Percentiles rank a stretch among this genome's conserved stretches.
Conservation (phyloP, 495 filamentous ascomycete species). For the Immersiella caudata region DNA sequence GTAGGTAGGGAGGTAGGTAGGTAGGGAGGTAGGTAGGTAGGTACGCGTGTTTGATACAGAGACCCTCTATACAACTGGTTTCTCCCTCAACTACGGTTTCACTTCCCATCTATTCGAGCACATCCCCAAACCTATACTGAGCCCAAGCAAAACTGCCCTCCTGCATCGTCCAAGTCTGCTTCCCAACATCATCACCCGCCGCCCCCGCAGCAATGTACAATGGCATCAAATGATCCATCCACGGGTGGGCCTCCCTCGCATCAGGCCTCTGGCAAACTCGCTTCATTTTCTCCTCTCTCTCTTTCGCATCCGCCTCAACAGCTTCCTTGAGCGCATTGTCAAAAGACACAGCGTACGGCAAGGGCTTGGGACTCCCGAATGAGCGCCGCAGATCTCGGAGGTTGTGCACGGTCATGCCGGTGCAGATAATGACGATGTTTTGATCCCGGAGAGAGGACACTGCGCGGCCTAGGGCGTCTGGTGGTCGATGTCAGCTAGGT, state of each 20-base stretch:
- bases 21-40: too few relatives aligned
- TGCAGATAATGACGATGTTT: conserved; percentile 71
- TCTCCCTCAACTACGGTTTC: too few relatives aligned
- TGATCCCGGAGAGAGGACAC: conserved; percentile 69
- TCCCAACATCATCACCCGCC: conserved; percentile 63
- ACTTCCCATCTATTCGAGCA: conserved; percentile 36
- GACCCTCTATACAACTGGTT: too few relatives aligned
- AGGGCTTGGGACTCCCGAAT: conserved; percentile 47
- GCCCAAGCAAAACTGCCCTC: conserved; percentile 75
- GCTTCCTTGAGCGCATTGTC: conserved; percentile 77
- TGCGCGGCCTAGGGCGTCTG: conserved; percentile 70
- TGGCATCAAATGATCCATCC: conserved; percentile 78
- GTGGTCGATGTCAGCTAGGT: too few relatives aligned
- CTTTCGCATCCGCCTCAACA: conserved; percentile 54
- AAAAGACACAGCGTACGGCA: conserved; percentile 74
- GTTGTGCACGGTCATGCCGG: conserved; percentile 90
- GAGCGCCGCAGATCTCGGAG: conserved; percentile 64
- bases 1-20: too few relatives aligned
- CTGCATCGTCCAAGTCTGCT: conserved; percentile 64
- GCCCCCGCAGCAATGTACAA: conserved; percentile 75
- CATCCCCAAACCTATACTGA: conserved; percentile 72
- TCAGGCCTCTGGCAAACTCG: conserved; percentile 63
- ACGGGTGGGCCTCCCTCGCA: conserved; percentile 76
- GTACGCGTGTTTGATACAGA: too few relatives aligned
- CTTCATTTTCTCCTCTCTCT: conserved; percentile 63